Percentiles rank a stretch among this genome's conserved stretches.
Evolutionary conservation across 257 asterid genomes (phyloP).

Genomic region (Solanum microdontum): DNA sequence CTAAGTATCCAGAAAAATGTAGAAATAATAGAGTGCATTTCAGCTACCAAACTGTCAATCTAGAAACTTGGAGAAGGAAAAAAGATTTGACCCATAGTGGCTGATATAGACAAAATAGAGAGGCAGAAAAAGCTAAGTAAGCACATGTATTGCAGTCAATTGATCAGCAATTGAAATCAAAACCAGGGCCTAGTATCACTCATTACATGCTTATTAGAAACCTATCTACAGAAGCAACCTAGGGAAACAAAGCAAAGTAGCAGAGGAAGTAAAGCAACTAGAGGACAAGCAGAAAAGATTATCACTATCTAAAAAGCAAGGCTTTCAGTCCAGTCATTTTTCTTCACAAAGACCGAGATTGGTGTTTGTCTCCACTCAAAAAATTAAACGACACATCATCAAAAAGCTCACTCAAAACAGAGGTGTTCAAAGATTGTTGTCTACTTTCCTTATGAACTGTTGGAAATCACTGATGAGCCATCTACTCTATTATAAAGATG

Average conservation of each 20-base stretch:
- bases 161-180: background rate
- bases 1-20: conserved; percentile 10
- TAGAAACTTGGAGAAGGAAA: background rate
- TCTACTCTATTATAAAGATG: background rate
- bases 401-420: background rate
- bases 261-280: background rate
- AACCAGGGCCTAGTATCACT: background rate
- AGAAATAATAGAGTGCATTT: background rate
- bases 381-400: background rate
- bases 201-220: background rate
- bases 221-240: background rate
- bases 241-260: background rate
- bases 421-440: background rate
- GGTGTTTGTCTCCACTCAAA: background rate
- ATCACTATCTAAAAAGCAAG: background rate
- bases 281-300: background rate
- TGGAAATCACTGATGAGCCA: background rate
- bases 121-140: background rate
- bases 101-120: background rate
- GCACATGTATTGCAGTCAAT: background rate
- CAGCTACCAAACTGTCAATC: background rate
- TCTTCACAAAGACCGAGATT: background rate
- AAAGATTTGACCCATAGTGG: background rate
- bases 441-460: background rate
- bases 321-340: background rate